Base-by-base conservation (phyloP, 208 protist genomes). In the Wallacemonas sp. region DNA sequence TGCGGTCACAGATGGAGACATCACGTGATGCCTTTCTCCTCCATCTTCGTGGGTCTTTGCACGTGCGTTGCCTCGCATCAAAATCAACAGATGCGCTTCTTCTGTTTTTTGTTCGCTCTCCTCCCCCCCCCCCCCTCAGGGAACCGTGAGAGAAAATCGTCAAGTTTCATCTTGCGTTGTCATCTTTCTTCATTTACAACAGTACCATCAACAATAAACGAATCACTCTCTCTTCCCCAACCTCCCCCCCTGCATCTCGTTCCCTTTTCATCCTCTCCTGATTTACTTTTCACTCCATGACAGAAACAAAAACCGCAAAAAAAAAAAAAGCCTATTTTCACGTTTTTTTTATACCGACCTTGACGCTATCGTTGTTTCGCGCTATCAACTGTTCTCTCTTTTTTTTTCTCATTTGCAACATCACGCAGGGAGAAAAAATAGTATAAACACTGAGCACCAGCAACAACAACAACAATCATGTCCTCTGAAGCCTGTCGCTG, bases 401-500 rank as follows among this genome's bases (percentile, higher is more conserved):
- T 34, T 34, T 49, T 47, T 53, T 38, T 33, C 26, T 26, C 9
- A 39, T 36, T 56, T 51, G 12, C 47, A 8, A 9, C 26, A 6
- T 27, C 47, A 3, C 8, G n/a, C 45, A 11, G 4, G 6, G 17
- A 49, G 6, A 49, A 19, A 8, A 49, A 49, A 19, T 26, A 15
- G 38, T 47, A 26, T 12, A 8, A 63, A 6, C 12, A 63, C 21
- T n/a, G 26, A 58, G 11, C 19, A 9, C 36, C 8, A 19, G 21
- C 41, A 53, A 24, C 2, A 24, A 34, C n/a, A n/a, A n/a, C n/a
- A 8, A 15, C 1, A 55, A 39, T 1, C 44, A 89, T 89, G 83
- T 77, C 79, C 3, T 67, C 51, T 21, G 63, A 81, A 55, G 79
- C 80, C 15, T 90, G 82, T 55, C 77, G 80, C 12, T 96, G 87